Conservation (phyloP, 176 grass and related monocot genomes). For the Miscanthus lutarioriparius region DNA sequence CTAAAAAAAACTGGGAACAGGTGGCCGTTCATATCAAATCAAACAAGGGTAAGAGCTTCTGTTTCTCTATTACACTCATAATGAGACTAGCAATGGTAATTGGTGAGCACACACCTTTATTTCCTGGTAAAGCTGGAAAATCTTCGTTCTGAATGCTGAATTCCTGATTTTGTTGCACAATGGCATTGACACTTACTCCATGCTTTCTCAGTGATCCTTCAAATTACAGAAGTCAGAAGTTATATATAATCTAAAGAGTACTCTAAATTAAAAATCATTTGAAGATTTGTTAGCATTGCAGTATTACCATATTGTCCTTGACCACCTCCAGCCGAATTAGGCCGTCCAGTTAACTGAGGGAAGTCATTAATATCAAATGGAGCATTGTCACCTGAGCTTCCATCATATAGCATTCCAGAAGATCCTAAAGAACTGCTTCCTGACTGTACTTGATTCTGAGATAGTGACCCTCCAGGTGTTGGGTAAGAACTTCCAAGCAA, state of each 20-base stretch:
- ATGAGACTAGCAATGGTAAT: background rate
- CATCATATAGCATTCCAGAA: conserved; percentile 78
- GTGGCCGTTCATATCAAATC: background rate
- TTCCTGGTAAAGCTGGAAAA: conserved; percentile 94
- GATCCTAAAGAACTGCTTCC: conserved; percentile 72
- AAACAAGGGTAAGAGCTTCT: background rate
- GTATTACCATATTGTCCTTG: conserved; percentile 90
- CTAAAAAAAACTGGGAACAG: conserved; percentile 13
- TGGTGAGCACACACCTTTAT: conserved; percentile 61
- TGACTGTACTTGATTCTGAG: conserved; percentile 72
- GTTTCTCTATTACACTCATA: conserved; percentile 10
- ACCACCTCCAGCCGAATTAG: conserved; percentile 77
- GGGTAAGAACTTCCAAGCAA: conserved; percentile 86
- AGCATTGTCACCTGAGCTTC: conserved; percentile 67
- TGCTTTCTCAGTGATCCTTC: conserved; percentile 78
- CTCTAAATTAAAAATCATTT: background rate
- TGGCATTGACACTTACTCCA: conserved; percentile 68
- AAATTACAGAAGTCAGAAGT: conserved; percentile 31
- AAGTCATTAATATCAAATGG: conserved; percentile 99
- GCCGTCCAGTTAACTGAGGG: conserved; percentile 78
- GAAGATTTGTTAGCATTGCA: conserved; percentile 30
- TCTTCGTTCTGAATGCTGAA: conserved; percentile 98
- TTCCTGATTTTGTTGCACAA: conserved; percentile 90
- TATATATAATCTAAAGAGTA: background rate
- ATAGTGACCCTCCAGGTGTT: conserved; percentile 57